These are phyloP conservation scores for Myrica gale DNA, from an alignment of 306 rosid species.

Conservation along the genomic window DNA sequence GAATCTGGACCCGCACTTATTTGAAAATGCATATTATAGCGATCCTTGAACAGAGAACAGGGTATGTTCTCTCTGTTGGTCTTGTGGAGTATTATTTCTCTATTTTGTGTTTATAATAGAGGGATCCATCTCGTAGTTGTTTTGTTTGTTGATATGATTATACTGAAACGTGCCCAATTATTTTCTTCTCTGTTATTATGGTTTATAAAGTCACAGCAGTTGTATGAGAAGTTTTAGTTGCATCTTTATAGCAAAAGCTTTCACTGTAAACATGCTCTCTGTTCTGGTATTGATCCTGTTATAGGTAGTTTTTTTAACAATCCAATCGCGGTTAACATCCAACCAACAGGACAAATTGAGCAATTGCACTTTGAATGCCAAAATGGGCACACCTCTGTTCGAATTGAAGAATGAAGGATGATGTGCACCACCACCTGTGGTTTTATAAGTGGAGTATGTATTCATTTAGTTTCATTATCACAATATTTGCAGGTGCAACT, in stretches of 20 bases:
- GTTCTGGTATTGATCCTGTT: background rate
- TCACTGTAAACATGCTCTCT: background rate
- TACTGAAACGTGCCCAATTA: background rate
- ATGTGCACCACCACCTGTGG: no score
- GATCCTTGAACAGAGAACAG: constrained; percentile 47
- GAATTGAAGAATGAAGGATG: background rate
- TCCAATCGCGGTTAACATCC: background rate
- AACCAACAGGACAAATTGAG: background rate
- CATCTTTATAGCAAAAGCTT: background rate
- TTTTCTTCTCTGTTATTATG: background rate
- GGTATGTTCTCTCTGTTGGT: constrained; percentile 29
- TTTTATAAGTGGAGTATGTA: background rate
- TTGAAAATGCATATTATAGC: constrained; percentile 55
- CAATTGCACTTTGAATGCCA: background rate
- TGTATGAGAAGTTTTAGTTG: background rate
- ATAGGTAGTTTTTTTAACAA: background rate
- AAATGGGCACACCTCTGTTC: background rate
- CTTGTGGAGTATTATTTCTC: background rate
- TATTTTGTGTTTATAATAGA: background rate
- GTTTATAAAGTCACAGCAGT: background rate
- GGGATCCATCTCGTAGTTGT: background rate
- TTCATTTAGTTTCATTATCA: background rate
- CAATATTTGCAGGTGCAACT: constrained; percentile 15
- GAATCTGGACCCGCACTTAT: constrained; percentile 49
- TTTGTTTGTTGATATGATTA: background rate